Evolutionary conservation across 2,329 filamentous ascomycete species (phyloP).

Genomic region (Aspergillus calidoustus): DNA sequence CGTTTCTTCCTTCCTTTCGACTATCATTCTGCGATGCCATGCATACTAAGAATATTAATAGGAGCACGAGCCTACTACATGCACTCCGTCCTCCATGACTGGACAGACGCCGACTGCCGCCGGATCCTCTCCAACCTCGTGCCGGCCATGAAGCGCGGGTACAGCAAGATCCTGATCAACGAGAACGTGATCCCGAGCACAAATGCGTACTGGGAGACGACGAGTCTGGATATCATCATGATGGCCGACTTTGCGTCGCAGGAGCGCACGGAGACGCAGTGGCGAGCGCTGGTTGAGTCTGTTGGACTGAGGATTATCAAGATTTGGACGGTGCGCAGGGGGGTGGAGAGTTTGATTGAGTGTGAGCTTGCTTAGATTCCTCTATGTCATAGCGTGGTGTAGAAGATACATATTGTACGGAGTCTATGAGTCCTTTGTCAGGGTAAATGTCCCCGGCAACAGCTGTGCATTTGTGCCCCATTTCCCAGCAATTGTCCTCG

Average conservation of each 20-base stretch:
- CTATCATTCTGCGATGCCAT: not conserved
- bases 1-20: not conserved
- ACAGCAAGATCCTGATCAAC: constrained; percentile 51
- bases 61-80: constrained; percentile 38
- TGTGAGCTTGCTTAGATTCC: constrained; percentile 25
- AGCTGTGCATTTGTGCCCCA: not conserved
- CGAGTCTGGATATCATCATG: constrained; percentile 49
- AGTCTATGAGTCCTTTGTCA: not conserved
- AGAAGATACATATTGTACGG: no score
- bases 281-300: constrained; percentile 37
- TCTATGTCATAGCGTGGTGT: no score
- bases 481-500: not conserved
- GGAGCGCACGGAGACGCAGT: constrained; percentile 48
- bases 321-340: constrained; percentile 33
- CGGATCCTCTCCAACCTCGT: constrained; percentile 36
- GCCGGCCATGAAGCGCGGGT: constrained; percentile 40
- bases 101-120: constrained; percentile 36
- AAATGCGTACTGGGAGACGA: constrained; percentile 38
- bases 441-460: not conserved
- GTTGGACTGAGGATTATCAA: constrained; percentile 44
- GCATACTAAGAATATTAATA: not conserved
- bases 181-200: constrained; percentile 49
- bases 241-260: constrained; percentile 44
- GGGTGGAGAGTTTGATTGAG: constrained; percentile 32
- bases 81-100: constrained; percentile 33